Percentiles rank a stretch among this genome's conserved stretches.
phyloP scores from a whole-genome alignment of 2,329 filamentous ascomycete genomes.

The Botrytis squamosa region DNA sequence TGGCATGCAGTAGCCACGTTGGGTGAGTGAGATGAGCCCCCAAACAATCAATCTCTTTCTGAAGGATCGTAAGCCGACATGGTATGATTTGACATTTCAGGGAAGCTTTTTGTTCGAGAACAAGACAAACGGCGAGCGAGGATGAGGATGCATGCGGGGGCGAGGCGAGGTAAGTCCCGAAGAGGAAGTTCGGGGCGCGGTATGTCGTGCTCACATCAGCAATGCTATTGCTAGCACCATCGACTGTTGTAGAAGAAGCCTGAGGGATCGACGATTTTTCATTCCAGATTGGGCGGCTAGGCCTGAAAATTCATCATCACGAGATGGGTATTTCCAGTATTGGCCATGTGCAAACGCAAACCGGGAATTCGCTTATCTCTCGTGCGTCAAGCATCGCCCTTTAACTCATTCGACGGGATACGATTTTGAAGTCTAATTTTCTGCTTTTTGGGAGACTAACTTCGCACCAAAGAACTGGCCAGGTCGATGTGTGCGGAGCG shows the following conservation, averaged over 20 bases:
- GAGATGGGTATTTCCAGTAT: neutral
- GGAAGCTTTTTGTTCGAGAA: neutral
- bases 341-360: neutral
- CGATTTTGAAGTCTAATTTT: neutral
- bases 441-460: neutral
- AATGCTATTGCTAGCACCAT: conserved; percentile 6
- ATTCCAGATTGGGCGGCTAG: too few relatives aligned
- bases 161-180: conserved; percentile 1
- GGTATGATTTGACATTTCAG: neutral
- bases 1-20: conserved; percentile 4
- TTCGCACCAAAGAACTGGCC: neutral
- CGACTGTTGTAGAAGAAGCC: neutral
- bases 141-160: neutral
- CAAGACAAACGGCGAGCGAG: neutral
- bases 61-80: neutral
- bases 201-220: conserved; percentile 5
- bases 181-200: neutral
- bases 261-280: neutral
- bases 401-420: neutral
- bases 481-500: neutral
- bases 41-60: neutral
- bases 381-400: neutral
- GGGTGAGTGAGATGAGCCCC: neutral
- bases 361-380: neutral
- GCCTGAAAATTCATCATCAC: neutral